Conservation (phyloP, 2,329 filamentous ascomycete genomes). For the Monilinia fructigena region DNA sequence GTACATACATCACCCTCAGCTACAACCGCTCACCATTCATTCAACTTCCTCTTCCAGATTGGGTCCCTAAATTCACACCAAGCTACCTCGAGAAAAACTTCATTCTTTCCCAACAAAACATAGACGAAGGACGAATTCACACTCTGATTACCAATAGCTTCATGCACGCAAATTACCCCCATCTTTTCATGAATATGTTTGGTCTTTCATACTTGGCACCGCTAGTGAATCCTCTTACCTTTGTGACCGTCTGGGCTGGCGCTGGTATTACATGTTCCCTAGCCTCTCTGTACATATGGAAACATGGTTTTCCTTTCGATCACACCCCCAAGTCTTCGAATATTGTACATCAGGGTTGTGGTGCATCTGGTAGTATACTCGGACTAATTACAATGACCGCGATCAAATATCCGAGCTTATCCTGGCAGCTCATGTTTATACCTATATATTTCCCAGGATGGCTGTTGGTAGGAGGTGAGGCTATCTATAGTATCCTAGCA, state of each 20-base stretch:
- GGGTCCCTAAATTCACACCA: background rate
- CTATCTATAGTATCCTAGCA: slow-evolving; percentile 10
- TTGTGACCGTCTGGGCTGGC: slow-evolving; percentile 15
- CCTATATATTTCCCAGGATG: slow-evolving; percentile 7
- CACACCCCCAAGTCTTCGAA: background rate
- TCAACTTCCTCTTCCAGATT: background rate
- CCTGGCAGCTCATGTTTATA: background rate
- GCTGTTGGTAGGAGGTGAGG: background rate
- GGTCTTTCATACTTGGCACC: background rate
- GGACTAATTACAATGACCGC: slow-evolving; percentile 1
- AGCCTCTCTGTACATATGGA: slow-evolving; percentile 5
- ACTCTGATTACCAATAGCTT: slow-evolving; percentile 13
- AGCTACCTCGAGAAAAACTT: slow-evolving; percentile 4
- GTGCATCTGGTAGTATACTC: slow-evolving; percentile 17
- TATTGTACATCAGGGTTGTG: background rate
- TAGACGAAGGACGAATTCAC: slow-evolving; percentile 12
- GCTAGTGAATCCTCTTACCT: background rate
- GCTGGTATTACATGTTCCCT: slow-evolving; percentile 13
- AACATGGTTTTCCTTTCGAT: slow-evolving; percentile 2
- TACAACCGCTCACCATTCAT: slow-evolving; percentile 16
- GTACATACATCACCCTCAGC: slow-evolving; percentile 15
- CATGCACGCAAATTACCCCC: slow-evolving; percentile 1
- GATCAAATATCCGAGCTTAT: background rate
- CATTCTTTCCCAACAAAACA: slow-evolving; percentile 10
- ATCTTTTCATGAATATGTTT: slow-evolving; percentile 18